These are phyloP conservation scores for Oidium heveae DNA, from an alignment of 2,329 filamentous ascomycete genomes.

Conservation along the genomic window DNA sequence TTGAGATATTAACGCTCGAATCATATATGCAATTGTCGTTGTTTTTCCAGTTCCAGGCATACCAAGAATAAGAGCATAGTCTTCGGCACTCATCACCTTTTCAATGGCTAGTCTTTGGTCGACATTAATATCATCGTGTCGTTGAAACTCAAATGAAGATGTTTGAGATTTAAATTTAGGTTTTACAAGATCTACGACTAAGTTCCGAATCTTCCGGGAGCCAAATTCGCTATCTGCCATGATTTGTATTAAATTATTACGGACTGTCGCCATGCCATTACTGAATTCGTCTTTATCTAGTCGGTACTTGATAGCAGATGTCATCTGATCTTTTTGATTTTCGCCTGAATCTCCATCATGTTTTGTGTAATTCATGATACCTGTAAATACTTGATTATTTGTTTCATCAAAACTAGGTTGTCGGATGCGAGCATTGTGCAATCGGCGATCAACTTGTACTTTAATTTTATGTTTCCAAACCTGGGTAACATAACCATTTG, in stretches of 20 bases:
- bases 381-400: constrained; percentile 64
- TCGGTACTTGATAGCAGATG: constrained; percentile 39
- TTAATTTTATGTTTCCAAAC: constrained; percentile 53
- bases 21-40: constrained; percentile 93
- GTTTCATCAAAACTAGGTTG: constrained; percentile 49
- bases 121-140: constrained; percentile 47
- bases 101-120: constrained; percentile 72
- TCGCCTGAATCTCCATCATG: constrained; percentile 27
- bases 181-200: constrained; percentile 53
- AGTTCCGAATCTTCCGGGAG: constrained; percentile 43
- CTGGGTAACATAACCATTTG: constrained; percentile 69
- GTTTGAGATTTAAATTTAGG: constrained; percentile 47
- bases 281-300: constrained; percentile 97
- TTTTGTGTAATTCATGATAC: constrained; percentile 64
- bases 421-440: constrained; percentile 65
- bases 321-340: constrained; percentile 16
- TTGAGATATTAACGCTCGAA: constrained; percentile 64
- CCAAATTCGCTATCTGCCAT: constrained; percentile 60
- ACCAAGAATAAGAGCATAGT: constrained; percentile 90
- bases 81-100: constrained; percentile 85
- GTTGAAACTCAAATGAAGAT: constrained; percentile 36
- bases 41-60: constrained; percentile 99
- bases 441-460: constrained; percentile 68
- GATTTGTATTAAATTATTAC: constrained; percentile 79
- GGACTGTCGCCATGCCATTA: constrained; percentile 84